Base-by-base conservation (phyloP, 2,329 filamentous ascomycete genomes). In the Aspergillus sp. region DNA sequence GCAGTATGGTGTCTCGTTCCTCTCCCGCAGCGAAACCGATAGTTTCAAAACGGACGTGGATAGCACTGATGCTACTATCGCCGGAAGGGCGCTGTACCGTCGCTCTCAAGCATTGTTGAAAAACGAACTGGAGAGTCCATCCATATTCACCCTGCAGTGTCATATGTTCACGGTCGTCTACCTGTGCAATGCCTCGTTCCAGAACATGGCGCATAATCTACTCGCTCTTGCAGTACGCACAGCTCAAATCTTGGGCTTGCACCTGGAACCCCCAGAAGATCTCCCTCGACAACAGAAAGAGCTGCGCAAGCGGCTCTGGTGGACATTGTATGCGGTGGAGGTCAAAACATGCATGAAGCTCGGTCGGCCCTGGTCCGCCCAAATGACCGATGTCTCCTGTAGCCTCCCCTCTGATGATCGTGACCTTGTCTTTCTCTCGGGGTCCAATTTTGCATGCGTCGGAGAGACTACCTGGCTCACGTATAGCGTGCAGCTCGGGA, bases 241-340 rank as follows among this genome's bases (percentile, higher is more conserved):
- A 0, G 82, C 81, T 4, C 74, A 81, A 45, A 77, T 80, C 46
- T 67, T 84, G 0, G 81, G 82, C 69, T 84, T 5, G 81, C 84
- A 66, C 63, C 77, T 1, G 80, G 83, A 36, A 16, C 32, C 32
- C 22, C 81, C 82, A 0, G 69, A 76, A 0, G 57, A 61, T 7
- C 59, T 68, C 52, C 59, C 79, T 51, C 67, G 77, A 0, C 61
- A 55, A 3, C 52, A 59, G 0, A 64, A 75, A 18, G 81, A 83
- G 61, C 67, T 82, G 59, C 78, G 80, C 5, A 81, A 78, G 62
- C 74, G 82, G 0, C 60, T 85, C 11, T 86, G 83, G 83, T 85
- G 82, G 82, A 71, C 69, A 0, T 64, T 86, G 1, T 84, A 78
- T 64, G 70, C 73, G 1, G 67, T 84, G n/a, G 84, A 85, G 54